Evolutionary conservation across 169 alveolate genomes (phyloP).

Genomic region (Perkinsus chesapeaki): DNA sequence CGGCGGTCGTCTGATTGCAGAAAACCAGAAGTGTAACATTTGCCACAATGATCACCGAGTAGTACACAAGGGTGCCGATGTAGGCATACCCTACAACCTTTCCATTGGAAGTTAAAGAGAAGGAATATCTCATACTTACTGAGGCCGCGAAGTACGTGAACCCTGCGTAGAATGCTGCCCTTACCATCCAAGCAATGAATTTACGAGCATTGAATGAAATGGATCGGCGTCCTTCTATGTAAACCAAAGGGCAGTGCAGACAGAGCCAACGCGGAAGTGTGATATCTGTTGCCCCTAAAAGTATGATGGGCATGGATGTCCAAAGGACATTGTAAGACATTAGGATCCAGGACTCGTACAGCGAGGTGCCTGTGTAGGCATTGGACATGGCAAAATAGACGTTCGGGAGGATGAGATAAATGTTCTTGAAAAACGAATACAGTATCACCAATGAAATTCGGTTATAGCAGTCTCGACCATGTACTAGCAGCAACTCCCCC

Average conservation of each 20-base stretch:
- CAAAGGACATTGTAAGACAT: conserved; percentile 69
- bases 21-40: neutral
- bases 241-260: neutral
- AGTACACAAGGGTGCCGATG: neutral
- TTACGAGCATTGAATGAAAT: neutral
- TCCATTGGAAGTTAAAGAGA: neutral
- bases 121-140: neutral
- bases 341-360: conserved; percentile 72
- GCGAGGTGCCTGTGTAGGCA: conserved; percentile 64
- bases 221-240: neutral
- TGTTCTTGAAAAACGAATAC: conserved; percentile 75
- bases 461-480: conserved; percentile 58
- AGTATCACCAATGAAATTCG: conserved; percentile 66
- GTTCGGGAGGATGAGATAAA: conserved; percentile 56
- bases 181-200: neutral
- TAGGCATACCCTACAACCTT: neutral
- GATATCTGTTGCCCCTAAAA: conserved; percentile 17
- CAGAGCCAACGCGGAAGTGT: neutral
- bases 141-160: neutral
- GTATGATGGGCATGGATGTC: conserved; percentile 65
- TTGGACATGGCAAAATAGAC: conserved; percentile 37
- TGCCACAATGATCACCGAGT: neutral
- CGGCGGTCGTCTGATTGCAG: neutral
- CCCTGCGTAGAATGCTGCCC: neutral
- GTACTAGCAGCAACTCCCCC: conserved; percentile 58